These are phyloP conservation scores for Juglanconis oblonga DNA, from an alignment of 2,329 filamentous ascomycete genomes.

Conservation along the genomic window DNA sequence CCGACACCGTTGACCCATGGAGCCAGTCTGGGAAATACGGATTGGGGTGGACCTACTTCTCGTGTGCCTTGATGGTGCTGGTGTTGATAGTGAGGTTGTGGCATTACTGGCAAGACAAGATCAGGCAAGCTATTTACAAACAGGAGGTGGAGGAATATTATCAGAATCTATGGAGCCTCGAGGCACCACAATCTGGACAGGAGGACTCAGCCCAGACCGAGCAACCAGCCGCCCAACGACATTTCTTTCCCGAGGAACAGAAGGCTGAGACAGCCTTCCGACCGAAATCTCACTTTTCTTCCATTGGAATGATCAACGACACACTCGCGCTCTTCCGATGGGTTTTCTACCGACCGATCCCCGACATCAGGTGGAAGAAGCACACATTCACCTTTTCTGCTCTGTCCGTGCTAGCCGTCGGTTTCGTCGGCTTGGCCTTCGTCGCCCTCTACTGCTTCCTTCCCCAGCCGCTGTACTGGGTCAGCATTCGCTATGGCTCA, in stretches of 20 bases:
- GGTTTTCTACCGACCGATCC: constrained; percentile 85
- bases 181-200: constrained; percentile 47
- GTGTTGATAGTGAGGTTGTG: constrained; percentile 73
- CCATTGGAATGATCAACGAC: constrained; percentile 72
- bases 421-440: constrained; percentile 66
- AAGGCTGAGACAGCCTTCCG: constrained; percentile 55
- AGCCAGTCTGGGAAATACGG: constrained; percentile 79
- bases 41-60: constrained; percentile 85
- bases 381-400: constrained; percentile 78
- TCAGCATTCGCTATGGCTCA: constrained; percentile 81
- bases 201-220: not conserved
- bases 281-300: constrained; percentile 72
- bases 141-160: constrained; percentile 71
- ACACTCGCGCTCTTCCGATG: constrained; percentile 79
- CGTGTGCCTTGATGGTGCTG: constrained; percentile 65
- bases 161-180: constrained; percentile 48
- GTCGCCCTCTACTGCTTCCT: constrained; percentile 80
- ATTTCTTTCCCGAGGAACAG: constrained; percentile 71
- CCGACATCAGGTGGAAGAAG: constrained; percentile 66
- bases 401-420: constrained; percentile 66
- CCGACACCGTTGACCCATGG: constrained; percentile 74
- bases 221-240: constrained; percentile 46
- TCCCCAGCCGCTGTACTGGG: constrained; percentile 84
- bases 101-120: constrained; percentile 91
- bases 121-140: constrained; percentile 84